Evolutionary conservation across 2,329 filamentous ascomycete genomes (phyloP), one percentile per base, ranked within the genome.

Genomic region (Fusarium sp.): DNA sequence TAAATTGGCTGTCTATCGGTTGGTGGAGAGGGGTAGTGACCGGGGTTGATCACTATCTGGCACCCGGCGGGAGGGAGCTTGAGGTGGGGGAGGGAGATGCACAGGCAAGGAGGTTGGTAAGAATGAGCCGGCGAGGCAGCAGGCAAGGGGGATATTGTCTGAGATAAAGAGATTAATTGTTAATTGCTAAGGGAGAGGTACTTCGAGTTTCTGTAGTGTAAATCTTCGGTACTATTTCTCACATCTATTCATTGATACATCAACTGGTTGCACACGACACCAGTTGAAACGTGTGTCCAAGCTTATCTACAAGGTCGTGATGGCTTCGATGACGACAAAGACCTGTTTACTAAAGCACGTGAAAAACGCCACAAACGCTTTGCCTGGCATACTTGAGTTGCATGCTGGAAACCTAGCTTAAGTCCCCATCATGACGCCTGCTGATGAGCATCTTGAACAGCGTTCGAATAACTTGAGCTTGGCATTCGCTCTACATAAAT

Each of bases 301-400:
- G 56, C 39, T 39, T 35, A 46, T 55, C 51, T 20, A 17, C 35
- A 9, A 51, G 35, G 51, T 68, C 62, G 62, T 48, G 65, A 72
- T 68, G 44, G 65, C 68, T 65, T 68, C 71, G 66, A 73, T 73
- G 71, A 73, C 71, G 71, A 73, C 71, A 66, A 25, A 43, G 9
- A 40, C 17, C 19, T 43, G 35, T 25, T 48, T 32, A 14, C 4
- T n/a, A 25, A 33, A 70, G 55, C 62, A 62, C 47, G 52, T 63
- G 60, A 56, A 56, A 56, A 39, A 15, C 33, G 27, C 25, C 25
- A 61, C 41, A 30, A 22, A 5, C 22, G 32, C 5, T 23, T 23
- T 17, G n/a, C 37, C 30, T 39, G 7, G 7, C 19, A n/a, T 23
- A 22, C 22, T 6, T 5, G 23, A 32, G 23, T 8, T n/a, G 7